A percentile compares a stretch with the other conserved stretches of the same genome.
phyloP scores from a whole-genome alignment of 2,329 filamentous ascomycete genomes.

The Alternaria tenuissima region DNA sequence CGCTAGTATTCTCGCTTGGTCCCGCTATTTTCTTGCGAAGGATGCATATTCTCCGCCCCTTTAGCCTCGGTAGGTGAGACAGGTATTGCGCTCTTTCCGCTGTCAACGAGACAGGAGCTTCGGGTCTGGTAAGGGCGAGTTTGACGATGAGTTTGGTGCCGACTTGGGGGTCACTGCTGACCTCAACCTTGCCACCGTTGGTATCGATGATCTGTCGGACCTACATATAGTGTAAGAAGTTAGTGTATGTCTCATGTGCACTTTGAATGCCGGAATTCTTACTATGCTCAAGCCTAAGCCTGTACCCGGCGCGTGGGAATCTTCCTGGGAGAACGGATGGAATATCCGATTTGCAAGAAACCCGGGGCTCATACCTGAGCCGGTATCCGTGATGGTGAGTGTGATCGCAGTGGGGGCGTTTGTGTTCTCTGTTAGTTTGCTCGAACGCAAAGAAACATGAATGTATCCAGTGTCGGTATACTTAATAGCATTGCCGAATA shows the following conservation, averaged over 20 bases:
- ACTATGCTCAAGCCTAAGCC: conserved; percentile 36
- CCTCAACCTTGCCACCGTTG: conserved; percentile 39
- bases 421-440: not conserved
- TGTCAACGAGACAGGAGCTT: not conserved
- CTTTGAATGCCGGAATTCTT: not conserved
- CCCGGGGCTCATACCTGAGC: conserved; percentile 44
- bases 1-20: not conserved
- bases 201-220: conserved; percentile 41
- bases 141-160: conserved; percentile 33
- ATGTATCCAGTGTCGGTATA: conserved; percentile 46
- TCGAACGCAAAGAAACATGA: conserved; percentile 34
- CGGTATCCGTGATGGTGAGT: conserved; percentile 50
- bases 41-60: conserved; percentile 37
- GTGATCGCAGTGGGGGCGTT: conserved; percentile 24
- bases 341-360: conserved; percentile 46
- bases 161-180: conserved; percentile 30
- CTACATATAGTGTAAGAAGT: not conserved
- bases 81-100: conserved; percentile 24
- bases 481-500: conserved; percentile 50
- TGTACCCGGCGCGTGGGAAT: conserved; percentile 31
- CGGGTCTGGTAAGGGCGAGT: conserved; percentile 22
- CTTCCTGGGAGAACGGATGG: conserved; percentile 48
- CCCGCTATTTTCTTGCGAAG: conserved; percentile 20
- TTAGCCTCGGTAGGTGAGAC: conserved; percentile 26
- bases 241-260: not conserved